Evolutionary conservation across 192 early-diverging fungal genomes (phyloP), one percentile per base, ranked within the genome.

Genomic region (Coemansia sp.): DNA sequence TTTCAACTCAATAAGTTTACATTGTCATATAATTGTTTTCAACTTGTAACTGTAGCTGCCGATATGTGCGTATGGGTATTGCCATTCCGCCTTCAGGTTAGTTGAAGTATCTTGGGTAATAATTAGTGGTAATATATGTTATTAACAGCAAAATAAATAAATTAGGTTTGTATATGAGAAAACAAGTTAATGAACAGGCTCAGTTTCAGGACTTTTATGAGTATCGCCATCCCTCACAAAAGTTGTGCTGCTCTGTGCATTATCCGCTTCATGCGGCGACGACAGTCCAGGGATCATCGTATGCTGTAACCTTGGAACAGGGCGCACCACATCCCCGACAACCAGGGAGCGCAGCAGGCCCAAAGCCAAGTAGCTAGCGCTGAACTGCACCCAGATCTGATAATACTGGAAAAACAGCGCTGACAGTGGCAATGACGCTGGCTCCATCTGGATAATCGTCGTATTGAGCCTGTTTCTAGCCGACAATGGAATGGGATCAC

Each of bases 331-430:
- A 34, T 92, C 87, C 1, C 96, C 96, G 11, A 87, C 89, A 8
- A 96, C 79, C 33, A 98, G 80, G 58, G 93, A 93, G 18, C 79
- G 79, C 52, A 95, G 79, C 15, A 92, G 87, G 27, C 91, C 86
- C 31, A 87, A 73, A n/a, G 91, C 90, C 72, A 98, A 84, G 62
- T 96, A 96, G 67, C 91, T 90, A 0, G 88, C 88, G 39, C 88
- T 88, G n/a, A 97, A 80, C 55, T 93, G 86, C 38, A 85, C 84
- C 89, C 88, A 93, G 9, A 98, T 84, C 55, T 95, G 90, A 61
- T 89, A 84, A 69, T 97, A 98, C 78, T 98, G 95, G 77, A 97
- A 96, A 69, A 98, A 95, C 24, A 98, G 91, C 13, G 90, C 87
- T 0, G 87, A 76, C 12, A 91, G 80, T 0, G 90, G 90, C 41